These are phyloP conservation scores for Colletotrichum sp. DNA, from an alignment of 2,329 filamentous ascomycete species.

Conservation along the genomic window DNA sequence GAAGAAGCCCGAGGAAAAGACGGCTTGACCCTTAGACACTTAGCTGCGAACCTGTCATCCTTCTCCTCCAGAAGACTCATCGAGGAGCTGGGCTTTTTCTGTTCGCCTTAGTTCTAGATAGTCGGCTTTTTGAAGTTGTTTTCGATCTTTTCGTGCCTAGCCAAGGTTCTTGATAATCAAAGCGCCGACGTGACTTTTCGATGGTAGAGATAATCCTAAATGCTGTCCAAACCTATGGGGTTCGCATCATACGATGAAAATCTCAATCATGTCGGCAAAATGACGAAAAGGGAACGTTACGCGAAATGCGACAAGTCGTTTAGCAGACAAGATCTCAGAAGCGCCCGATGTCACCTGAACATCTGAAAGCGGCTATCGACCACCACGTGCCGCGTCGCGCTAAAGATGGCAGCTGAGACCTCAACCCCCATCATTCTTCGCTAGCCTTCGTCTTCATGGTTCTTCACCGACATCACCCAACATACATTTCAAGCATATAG, in stretches of 20 bases:
- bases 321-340: neutral
- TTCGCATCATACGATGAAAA: neutral
- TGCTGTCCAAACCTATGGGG: rapidly evolving
- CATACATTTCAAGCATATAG: rapidly evolving
- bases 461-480: neutral
- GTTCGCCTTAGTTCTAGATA: too few species aligned
- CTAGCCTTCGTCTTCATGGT: neutral
- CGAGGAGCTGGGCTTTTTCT: too few species aligned
- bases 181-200: too few species aligned
- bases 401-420: constrained; percentile 1
- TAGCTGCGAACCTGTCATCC: too few species aligned
- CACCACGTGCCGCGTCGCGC: constrained; percentile 2
- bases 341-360: neutral
- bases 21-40: too few species aligned
- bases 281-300: rapidly evolving
- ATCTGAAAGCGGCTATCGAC: neutral
- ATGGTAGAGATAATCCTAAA: rapidly evolving
- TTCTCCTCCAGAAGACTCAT: too few species aligned
- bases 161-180: too few species aligned
- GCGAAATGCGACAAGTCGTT: neutral
- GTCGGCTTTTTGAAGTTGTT: too few species aligned
- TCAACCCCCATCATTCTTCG: neutral
- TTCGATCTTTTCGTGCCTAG: too few species aligned
- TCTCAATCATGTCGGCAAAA: too few species aligned
- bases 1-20: neutral